A percentile compares a stretch with the other conserved stretches of the same genome.
Evolutionary conservation across 1,284 basidiomycete species (phyloP).

Genomic region (Farysia itapuensis): DNA sequence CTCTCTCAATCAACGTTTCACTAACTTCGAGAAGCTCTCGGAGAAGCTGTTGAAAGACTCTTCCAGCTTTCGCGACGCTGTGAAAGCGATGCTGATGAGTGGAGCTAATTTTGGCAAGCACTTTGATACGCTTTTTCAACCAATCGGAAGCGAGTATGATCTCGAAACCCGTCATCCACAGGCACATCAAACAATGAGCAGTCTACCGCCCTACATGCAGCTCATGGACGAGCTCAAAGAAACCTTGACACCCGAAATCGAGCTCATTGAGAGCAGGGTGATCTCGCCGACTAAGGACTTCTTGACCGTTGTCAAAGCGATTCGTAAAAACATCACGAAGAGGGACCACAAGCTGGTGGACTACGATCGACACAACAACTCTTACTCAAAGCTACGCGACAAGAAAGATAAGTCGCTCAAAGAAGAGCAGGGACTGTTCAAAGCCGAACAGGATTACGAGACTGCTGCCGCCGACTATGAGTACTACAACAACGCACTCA

Average conservation of each 20-base stretch:
- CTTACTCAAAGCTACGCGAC: slow-evolving; percentile 87
- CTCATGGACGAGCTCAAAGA: slow-evolving; percentile 80
- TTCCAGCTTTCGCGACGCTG: slow-evolving; percentile 75
- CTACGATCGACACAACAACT: slow-evolving; percentile 95
- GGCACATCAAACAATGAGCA: slow-evolving; percentile 75
- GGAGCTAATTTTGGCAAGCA: slow-evolving; percentile 76
- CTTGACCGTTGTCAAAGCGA: slow-evolving; percentile 79
- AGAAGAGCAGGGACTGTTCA: slow-evolving; percentile 59
- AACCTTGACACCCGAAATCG: slow-evolving; percentile 84
- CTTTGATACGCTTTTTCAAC: slow-evolving; percentile 68
- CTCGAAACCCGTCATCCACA: slow-evolving; percentile 77
- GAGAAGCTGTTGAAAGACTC: slow-evolving; percentile 92
- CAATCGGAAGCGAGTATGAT: slow-evolving; percentile 71
- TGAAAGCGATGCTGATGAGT: slow-evolving; percentile 70
- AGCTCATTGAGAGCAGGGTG: slow-evolving; percentile 88
- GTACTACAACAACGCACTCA: slow-evolving; percentile 87
- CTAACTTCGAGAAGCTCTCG: slow-evolving; percentile 74
- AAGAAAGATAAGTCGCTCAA: slow-evolving; percentile 71
- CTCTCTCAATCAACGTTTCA: slow-evolving; percentile 65
- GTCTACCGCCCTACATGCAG: slow-evolving; percentile 72
- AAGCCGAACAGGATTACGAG: slow-evolving; percentile 98
- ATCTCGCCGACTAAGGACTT: slow-evolving; percentile 85
- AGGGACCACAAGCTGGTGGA: slow-evolving; percentile 96
- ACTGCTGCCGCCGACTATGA: slow-evolving; percentile 93
- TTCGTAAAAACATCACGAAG: slow-evolving; percentile 92